phyloP scores from a whole-genome alignment of 306 rosid genomes.

The Glycine tomentella region DNA sequence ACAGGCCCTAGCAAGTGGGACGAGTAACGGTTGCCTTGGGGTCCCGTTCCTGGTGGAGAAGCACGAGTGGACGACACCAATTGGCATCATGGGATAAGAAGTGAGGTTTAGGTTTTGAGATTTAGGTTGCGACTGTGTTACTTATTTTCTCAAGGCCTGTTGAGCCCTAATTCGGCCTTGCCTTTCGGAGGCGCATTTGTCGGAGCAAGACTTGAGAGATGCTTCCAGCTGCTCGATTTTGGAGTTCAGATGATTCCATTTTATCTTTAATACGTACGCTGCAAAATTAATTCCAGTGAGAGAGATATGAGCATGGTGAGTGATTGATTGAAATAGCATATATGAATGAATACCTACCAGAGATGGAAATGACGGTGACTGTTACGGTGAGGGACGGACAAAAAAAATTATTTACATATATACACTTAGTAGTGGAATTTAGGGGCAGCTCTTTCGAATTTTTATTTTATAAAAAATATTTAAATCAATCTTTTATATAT shows the following conservation, averaged over 20 bases:
- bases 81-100: constrained; percentile 84
- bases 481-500: too few relatives aligned
- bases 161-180: constrained; percentile 96
- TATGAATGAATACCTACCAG: constrained; percentile 37
- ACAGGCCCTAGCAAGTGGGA: constrained; percentile 91
- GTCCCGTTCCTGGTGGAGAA: constrained; percentile 96
- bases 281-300: neutral
- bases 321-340: neutral
- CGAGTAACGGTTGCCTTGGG: constrained; percentile 94
- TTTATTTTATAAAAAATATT: too few relatives aligned
- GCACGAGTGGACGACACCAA: constrained; percentile 80
- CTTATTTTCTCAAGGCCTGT: constrained; percentile 77
- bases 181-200: constrained; percentile 76
- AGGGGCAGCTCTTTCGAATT: too few relatives aligned
- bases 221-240: constrained; percentile 65
- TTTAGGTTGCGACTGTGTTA: constrained; percentile 55
- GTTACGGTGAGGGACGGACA: too few relatives aligned
- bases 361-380: constrained; percentile 64
- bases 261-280: constrained; percentile 64
- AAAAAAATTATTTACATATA: too few relatives aligned
- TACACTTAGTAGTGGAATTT: too few relatives aligned
- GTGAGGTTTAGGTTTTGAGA: constrained; percentile 55
- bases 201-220: constrained; percentile 64
- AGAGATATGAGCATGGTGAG: neutral
- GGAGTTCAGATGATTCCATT: constrained; percentile 62